A percentile compares a stretch with the other conserved stretches of the same genome.
Conservation (phyloP, 2,329 filamentous ascomycete genomes). For the Aspergillus calidoustus region DNA sequence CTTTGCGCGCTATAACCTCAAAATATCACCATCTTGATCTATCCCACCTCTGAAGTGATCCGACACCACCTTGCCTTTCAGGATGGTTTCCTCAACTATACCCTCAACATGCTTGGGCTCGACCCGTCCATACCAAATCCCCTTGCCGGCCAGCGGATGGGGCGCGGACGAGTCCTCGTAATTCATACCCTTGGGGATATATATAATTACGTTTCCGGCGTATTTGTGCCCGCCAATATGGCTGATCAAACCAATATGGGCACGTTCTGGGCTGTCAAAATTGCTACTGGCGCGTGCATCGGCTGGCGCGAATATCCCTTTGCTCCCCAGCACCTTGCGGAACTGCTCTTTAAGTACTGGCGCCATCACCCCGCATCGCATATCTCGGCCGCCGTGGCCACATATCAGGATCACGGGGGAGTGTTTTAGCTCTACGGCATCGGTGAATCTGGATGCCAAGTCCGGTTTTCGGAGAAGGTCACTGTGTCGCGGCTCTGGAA, state of each 20-base stretch:
- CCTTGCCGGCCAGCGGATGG: constrained; percentile 46
- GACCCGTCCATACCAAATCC: constrained; percentile 85
- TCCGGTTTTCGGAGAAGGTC: constrained; percentile 55
- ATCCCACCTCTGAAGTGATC: constrained; percentile 86
- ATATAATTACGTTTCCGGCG: constrained; percentile 89
- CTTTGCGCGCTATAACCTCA: constrained; percentile 56
- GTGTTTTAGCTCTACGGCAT: constrained; percentile 67
- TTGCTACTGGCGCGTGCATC: constrained; percentile 20
- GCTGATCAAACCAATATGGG: constrained; percentile 60
- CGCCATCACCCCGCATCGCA: constrained; percentile 79
- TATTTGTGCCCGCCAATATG: constrained; percentile 97
- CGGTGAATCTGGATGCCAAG: constrained; percentile 56
- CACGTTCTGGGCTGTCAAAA: constrained; percentile 37
- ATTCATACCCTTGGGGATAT: constrained; percentile 54
- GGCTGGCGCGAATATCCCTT: constrained; percentile 34
- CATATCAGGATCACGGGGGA: constrained; percentile 74
- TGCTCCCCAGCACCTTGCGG: constrained; percentile 44
- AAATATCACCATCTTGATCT: constrained; percentile 71
- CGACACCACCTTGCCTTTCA: constrained; percentile 84
- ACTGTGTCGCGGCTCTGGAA: constrained; percentile 34
- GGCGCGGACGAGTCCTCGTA: constrained; percentile 22
- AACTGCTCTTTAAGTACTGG: constrained; percentile 76
- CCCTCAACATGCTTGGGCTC: constrained; percentile 87
- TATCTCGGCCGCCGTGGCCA: constrained; percentile 81
- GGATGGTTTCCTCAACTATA: constrained; percentile 80